A percentile compares a stretch with the other conserved stretches of the same genome.
Evolutionary conservation across 345 rosid species (phyloP).

Genomic region (Nephelium lappaceum): DNA sequence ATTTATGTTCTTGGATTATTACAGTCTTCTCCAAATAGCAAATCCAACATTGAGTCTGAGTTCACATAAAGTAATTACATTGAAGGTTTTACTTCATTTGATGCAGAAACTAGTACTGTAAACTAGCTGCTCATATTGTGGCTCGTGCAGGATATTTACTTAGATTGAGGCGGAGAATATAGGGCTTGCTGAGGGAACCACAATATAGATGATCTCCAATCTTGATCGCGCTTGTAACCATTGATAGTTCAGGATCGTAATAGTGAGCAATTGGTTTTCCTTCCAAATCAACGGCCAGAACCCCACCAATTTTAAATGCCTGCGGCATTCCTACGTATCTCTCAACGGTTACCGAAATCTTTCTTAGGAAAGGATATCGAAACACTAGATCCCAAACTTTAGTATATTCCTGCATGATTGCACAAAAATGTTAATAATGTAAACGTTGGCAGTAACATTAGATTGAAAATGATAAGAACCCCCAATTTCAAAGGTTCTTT

Average conservation of each 20-base stretch:
- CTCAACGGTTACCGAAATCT: conserved; percentile 27
- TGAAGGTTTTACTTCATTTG: no score
- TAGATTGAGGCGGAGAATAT: conserved; percentile 51
- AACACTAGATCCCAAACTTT: conserved; percentile 20
- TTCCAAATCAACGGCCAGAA: conserved; percentile 54
- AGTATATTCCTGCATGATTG: conserved; percentile 29
- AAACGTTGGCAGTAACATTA: not conserved
- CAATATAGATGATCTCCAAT: conserved; percentile 60
- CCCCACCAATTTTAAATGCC: conserved; percentile 42
- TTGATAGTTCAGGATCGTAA: conserved; percentile 37
- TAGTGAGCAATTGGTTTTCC: conserved; percentile 62
- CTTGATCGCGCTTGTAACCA: conserved; percentile 43
- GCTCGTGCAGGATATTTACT: conserved; percentile 37
- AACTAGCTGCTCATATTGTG: no score
- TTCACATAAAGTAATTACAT: no score
- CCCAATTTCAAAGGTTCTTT: no score
- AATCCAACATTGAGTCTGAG: no score
- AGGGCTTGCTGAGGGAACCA: conserved; percentile 42
- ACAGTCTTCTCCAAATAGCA: no score
- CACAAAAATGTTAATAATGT: not conserved
- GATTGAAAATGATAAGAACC: no score
- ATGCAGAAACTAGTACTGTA: no score
- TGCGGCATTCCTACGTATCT: conserved; percentile 21
- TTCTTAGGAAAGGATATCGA: conserved; percentile 51
- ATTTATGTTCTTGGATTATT: no score